Conservation (phyloP, 768 basidiomycete genomes). For the Lactarius trivialis region DNA sequence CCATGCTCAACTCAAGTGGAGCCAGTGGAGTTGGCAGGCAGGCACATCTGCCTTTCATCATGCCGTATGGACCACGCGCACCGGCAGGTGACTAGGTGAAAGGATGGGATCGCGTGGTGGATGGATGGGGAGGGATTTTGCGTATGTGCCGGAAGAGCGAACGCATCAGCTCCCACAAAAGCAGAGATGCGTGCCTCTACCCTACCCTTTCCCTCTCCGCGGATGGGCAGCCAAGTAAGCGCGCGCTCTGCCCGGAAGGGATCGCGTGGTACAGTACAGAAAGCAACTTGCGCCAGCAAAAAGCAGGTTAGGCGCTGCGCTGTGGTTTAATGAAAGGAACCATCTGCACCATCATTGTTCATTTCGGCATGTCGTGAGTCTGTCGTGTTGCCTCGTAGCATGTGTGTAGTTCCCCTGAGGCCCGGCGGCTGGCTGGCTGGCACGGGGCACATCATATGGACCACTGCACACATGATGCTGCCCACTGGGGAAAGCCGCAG, state of each 20-base stretch:
- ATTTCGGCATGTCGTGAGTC: not conserved
- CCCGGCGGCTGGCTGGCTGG: not conserved
- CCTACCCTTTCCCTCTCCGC: not conserved
- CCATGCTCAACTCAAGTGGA: not conserved
- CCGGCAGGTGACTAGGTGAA: not conserved
- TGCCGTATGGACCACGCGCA: not conserved
- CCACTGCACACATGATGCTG: not conserved
- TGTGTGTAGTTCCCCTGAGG: not conserved
- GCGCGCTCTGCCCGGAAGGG: not conserved
- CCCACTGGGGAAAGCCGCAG: not conserved
- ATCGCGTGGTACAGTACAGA: not conserved
- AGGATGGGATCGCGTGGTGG: not conserved
- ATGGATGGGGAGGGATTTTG: not conserved
- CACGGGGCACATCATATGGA: not conserved
- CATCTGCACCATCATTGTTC: not conserved
- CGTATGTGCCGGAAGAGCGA: not conserved
- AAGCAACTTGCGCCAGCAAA: not conserved
- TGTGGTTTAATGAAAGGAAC: not conserved
- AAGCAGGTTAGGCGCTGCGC: not conserved
- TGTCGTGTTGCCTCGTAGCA: not conserved
- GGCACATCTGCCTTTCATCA: not conserved
- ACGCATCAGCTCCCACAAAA: not conserved
- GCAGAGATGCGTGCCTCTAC: not conserved
- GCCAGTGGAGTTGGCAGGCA: not conserved
- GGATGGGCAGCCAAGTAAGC: not conserved